Evolutionary conservation across 2,329 filamentous ascomycete genomes (phyloP), one percentile per base, ranked within the genome.

Genomic region (Cordyceps tenuipes): DNA sequence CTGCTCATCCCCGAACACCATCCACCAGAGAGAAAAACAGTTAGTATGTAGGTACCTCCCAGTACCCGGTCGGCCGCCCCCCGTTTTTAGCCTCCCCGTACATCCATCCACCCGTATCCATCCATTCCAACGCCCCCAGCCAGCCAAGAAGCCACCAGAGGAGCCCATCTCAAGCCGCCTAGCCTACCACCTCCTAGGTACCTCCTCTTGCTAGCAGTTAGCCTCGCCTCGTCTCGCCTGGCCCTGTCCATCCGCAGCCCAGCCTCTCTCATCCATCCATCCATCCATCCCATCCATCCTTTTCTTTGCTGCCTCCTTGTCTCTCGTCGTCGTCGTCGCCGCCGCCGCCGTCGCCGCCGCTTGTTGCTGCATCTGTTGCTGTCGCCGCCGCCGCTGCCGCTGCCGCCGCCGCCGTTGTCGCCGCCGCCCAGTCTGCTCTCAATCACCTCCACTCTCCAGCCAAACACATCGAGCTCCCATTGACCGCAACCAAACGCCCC

Each of bases 401-500:
- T 9, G 44, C 44, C 26, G 53, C 55, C 46, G 15, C 26, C 26
- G 41, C 52, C 12, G 26, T 19, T 13, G 7, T 13, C 51, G 15
- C 17, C 26, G 41, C 44, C 46, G 31, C 29, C 23, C 31, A 29
- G 44, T 49, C 54, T 29, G 21, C 31, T 41, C 55, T 57, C 54
- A 29, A 44, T 44, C 23, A 19, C 44, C 47, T 44, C 47, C 59
- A 34, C 41, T 13, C 31, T 39, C 31, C 23, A 19, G 50, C 41
- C 48, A 17, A 47, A 13, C 21, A 9, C 44, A 23, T 49, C 47
- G 34, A 26, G n/a, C 46, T 36, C 36, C 56, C 56, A 52, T 59
- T 59, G 56, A 59, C 48, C 47, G 51, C 56, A n/a, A 61, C 49
- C 60, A 51, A 51, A 55, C 60, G 60, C 60, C 60, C 39, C 60